Conservation (phyloP, 208 protist genomes). For the Trypanosoma theileri region DNA sequence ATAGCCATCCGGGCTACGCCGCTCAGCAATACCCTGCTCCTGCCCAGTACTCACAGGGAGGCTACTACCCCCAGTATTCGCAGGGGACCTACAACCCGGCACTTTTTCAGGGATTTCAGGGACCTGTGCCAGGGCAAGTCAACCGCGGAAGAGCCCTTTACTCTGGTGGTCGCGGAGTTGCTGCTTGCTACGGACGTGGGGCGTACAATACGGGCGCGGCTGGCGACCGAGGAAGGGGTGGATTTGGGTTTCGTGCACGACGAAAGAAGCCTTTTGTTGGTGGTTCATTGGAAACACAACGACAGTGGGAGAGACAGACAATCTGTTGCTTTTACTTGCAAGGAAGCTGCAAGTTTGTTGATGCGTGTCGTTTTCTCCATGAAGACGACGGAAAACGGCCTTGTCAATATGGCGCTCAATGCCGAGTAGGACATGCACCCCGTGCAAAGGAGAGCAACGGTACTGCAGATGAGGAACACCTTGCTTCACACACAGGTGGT, state of each 20-base stretch:
- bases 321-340: conserved; percentile 84
- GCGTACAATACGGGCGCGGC: conserved; percentile 29
- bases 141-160: conserved; percentile 23
- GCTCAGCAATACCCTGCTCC: conserved; percentile 22
- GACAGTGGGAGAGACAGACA: conserved; percentile 71
- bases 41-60: conserved; percentile 26
- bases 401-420: conserved; percentile 76
- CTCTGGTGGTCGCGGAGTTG: conserved; percentile 28
- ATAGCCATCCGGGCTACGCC: conserved; percentile 32
- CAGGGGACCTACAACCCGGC: conserved; percentile 27
- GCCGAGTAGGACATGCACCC: conserved; percentile 40
- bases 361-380: conserved; percentile 80
- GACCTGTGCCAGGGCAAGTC: conserved; percentile 12
- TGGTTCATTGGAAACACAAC: conserved; percentile 75
- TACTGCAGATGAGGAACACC: conserved; percentile 12
- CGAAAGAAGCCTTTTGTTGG: conserved; percentile 81
- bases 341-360: conserved; percentile 79
- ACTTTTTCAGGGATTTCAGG: conserved; percentile 27
- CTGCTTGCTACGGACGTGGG: conserved; percentile 28
- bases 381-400: conserved; percentile 47
- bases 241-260: conserved; percentile 37
- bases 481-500: conserved; percentile 1
- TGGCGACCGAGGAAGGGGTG: conserved; percentile 51
- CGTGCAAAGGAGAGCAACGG: conserved; percentile 28
- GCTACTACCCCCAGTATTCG: conserved; percentile 30